These are phyloP conservation scores for Excoecaria cochinchinensis DNA, from an alignment of 345 rosid species.

Conservation along the genomic window DNA sequence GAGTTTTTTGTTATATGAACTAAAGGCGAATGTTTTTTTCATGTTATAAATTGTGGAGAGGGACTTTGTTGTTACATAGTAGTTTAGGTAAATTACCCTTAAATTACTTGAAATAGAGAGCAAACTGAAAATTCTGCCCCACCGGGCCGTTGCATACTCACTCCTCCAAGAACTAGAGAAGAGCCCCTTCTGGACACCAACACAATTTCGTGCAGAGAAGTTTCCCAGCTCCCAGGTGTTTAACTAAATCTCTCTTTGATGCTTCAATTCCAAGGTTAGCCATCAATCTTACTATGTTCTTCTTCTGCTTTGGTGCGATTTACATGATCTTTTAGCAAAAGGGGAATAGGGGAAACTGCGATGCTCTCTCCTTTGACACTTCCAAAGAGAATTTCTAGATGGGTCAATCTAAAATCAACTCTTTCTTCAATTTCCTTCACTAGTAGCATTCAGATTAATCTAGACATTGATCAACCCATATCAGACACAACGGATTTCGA, in stretches of 20 bases:
- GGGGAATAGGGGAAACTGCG: background rate
- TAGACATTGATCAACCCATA: conserved; percentile 21
- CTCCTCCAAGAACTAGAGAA: background rate
- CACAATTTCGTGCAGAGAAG: background rate
- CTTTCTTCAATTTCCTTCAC: conserved; percentile 41
- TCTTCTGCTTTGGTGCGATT: conserved; percentile 4
- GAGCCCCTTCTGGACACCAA: background rate
- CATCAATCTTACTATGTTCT: background rate
- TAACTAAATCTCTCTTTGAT: background rate
- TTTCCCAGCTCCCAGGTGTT: background rate
- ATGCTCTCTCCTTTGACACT: conserved; percentile 35
- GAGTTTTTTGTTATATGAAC: no score
- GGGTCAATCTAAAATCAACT: conserved; percentile 25
- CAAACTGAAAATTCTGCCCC: no score
- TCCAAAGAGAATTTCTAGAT: conserved; percentile 28
- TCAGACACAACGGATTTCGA: conserved; percentile 26
- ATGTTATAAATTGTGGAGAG: no score
- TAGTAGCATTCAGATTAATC: conserved; percentile 15
- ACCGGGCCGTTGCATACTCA: background rate
- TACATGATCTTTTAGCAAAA: background rate
- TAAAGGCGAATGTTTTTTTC: no score
- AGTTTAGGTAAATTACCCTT: no score
- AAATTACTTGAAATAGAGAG: no score
- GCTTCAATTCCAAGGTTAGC: conserved; percentile 24
- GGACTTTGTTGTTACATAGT: no score